Conservation (phyloP, 768 basidiomycete genomes). For the Calocera cornea region DNA sequence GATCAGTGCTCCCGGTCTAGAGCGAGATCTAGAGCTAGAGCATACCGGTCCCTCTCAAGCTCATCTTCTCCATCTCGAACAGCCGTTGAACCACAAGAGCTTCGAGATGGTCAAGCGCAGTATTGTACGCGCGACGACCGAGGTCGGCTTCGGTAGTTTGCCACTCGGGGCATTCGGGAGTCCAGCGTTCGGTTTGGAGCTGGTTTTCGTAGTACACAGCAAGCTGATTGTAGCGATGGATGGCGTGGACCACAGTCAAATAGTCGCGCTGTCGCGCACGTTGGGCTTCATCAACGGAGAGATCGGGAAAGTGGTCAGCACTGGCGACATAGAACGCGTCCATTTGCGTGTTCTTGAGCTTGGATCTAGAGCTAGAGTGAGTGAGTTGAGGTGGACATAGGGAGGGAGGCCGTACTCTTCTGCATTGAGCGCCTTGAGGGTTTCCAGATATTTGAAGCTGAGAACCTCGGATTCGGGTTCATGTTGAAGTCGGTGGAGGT, state of each 20-base stretch:
- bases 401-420: neutral
- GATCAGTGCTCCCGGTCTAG: neutral
- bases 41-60: constrained; percentile 19
- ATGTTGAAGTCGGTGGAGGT: neutral
- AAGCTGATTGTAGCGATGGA: neutral
- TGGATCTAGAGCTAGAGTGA: neutral
- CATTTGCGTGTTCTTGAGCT: neutral
- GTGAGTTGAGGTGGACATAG: neutral
- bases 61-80: constrained; percentile 23
- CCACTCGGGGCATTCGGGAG: neutral
- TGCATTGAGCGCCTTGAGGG: neutral
- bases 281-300: neutral
- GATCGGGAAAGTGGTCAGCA: neutral
- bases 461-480: neutral
- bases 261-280: neutral
- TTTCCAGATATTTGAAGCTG: neutral
- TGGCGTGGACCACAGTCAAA: neutral
- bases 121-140: constrained; percentile 11
- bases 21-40: neutral
- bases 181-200: neutral
- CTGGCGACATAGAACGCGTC: neutral
- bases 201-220: neutral
- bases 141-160: constrained; percentile 8
- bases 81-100: constrained; percentile 22
- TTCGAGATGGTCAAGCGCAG: constrained; percentile 22